Conservation (phyloP, 75 land plant genomes). For the Cupressus sempervirens region DNA sequence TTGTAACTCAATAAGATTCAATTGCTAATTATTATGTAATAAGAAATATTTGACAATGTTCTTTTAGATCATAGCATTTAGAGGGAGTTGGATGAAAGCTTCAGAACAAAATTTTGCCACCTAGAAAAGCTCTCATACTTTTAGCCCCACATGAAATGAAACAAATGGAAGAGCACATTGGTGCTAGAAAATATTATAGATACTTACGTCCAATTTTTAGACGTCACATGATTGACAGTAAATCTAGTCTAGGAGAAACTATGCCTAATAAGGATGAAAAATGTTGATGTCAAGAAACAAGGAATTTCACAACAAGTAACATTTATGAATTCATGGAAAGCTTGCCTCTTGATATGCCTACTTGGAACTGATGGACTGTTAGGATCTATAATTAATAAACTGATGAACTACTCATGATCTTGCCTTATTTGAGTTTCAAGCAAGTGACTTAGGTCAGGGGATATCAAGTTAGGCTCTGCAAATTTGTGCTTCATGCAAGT, state of each 20-base stretch:
- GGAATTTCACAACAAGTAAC: conserved; percentile 71
- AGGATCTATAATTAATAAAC: conserved; percentile 60
- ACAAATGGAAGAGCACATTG: conserved; percentile 64
- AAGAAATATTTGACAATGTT: too few species aligned
- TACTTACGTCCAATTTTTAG: conserved; percentile 91
- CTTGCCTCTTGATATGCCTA: conserved; percentile 77
- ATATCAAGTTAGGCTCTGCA: too few species aligned
- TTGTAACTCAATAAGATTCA: too few species aligned
- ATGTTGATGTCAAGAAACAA: conserved; percentile 55
- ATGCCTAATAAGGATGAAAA: conserved; percentile 70
- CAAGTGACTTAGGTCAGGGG: too few species aligned
- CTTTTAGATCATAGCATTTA: too few species aligned
- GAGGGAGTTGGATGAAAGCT: too few species aligned
- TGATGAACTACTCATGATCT: too few species aligned
- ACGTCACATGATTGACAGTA: conserved; percentile 79
- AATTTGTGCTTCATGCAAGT: too few species aligned
- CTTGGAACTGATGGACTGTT: conserved; percentile 64
- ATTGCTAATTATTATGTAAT: too few species aligned
- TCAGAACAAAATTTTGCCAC: too few species aligned
- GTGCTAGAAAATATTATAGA: conserved; percentile 65
- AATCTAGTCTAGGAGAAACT: conserved; percentile 65
- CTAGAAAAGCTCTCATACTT: too few species aligned
- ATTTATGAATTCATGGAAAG: conserved; percentile 87
- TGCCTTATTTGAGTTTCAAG: too few species aligned
- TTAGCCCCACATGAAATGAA: conserved; percentile 48